Evolutionary conservation across 2,329 filamentous ascomycete species (phyloP).

Genomic region (Colletotrichum somersetense): DNA sequence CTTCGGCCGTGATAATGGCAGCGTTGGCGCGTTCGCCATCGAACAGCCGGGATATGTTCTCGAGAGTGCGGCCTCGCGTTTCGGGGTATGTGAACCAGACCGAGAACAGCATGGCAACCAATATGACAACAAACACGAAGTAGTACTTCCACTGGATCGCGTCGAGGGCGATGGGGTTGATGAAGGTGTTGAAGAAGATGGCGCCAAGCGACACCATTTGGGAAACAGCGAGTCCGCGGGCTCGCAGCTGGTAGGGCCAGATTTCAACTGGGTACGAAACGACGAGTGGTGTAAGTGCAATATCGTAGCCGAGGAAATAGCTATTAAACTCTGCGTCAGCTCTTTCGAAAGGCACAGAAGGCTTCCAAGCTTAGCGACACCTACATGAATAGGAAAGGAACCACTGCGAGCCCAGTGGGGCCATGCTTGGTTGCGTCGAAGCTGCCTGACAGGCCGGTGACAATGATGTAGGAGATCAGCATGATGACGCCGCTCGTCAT

Average conservation of each 20-base stretch:
- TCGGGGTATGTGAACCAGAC: slow-evolving; percentile 40
- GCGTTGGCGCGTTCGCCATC: background rate
- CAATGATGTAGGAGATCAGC: slow-evolving; percentile 30
- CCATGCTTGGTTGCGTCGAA: slow-evolving; percentile 43
- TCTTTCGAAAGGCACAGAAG: background rate
- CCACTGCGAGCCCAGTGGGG: slow-evolving; percentile 47
- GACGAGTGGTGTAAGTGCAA: slow-evolving; percentile 52
- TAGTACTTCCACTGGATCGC: slow-evolving; percentile 58
- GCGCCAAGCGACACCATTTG: slow-evolving; percentile 17
- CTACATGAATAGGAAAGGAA: slow-evolving; percentile 54
- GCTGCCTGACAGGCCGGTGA: slow-evolving; percentile 26
- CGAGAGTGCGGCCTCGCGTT: slow-evolving; percentile 39
- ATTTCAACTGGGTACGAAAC: slow-evolving; percentile 49
- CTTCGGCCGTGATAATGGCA: background rate
- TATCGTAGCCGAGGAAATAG: slow-evolving; percentile 54
- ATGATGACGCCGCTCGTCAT: slow-evolving; percentile 21
- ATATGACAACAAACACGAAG: slow-evolving; percentile 54
- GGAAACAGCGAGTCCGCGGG: slow-evolving; percentile 20
- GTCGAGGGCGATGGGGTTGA: slow-evolving; percentile 58
- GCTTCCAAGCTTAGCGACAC: background rate
- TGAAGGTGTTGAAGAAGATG: slow-evolving; percentile 59
- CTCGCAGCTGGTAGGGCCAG: slow-evolving; percentile 44
- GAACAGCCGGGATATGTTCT: slow-evolving; percentile 29
- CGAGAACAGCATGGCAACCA: slow-evolving; percentile 58
- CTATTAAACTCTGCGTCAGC: background rate